A percentile compares a stretch with the other conserved stretches of the same genome.
Evolutionary conservation across 192 early-diverging fungal genomes (phyloP).

Genomic region (Entomortierella chlamydospora): DNA sequence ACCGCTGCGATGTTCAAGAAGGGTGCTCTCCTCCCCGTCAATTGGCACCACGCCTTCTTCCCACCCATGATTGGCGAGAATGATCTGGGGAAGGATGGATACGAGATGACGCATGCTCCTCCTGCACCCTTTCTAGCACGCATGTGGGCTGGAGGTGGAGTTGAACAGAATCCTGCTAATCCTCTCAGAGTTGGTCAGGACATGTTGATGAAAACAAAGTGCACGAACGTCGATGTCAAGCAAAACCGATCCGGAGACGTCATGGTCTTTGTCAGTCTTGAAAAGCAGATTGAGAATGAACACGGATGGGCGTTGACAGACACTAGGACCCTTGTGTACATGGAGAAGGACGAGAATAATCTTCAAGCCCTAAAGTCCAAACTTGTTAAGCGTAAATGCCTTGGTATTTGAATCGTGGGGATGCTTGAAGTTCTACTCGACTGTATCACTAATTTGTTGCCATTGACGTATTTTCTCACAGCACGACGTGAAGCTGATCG

Average conservation of each 20-base stretch:
- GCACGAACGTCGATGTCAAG: conserved; percentile 68
- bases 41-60: conserved; percentile 84
- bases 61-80: conserved; percentile 75
- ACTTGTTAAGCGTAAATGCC: conserved; percentile 54
- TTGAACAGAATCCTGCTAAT: conserved; percentile 69
- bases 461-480: conserved; percentile 15
- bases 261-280: conserved; percentile 77
- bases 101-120: conserved; percentile 79
- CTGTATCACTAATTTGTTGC: background rate
- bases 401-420: too few relatives aligned
- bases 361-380: conserved; percentile 8
- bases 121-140: conserved; percentile 80
- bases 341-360: conserved; percentile 39
- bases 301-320: conserved; percentile 72
- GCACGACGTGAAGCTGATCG: conserved; percentile 72
- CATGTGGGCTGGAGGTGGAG: conserved; percentile 90
- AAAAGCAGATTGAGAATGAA: conserved; percentile 71
- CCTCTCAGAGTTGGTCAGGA: conserved; percentile 73
- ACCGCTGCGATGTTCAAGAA: background rate
- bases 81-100: conserved; percentile 84
- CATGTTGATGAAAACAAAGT: conserved; percentile 67
- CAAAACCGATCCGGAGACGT: conserved; percentile 59
- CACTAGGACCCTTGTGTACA: conserved; percentile 76
- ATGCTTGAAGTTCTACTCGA: background rate
- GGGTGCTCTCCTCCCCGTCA: conserved; percentile 70